A percentile compares a stretch with the other conserved stretches of the same genome.
Conservation (phyloP, 768 basidiomycete species). For the Termitomyces sp. region DNA sequence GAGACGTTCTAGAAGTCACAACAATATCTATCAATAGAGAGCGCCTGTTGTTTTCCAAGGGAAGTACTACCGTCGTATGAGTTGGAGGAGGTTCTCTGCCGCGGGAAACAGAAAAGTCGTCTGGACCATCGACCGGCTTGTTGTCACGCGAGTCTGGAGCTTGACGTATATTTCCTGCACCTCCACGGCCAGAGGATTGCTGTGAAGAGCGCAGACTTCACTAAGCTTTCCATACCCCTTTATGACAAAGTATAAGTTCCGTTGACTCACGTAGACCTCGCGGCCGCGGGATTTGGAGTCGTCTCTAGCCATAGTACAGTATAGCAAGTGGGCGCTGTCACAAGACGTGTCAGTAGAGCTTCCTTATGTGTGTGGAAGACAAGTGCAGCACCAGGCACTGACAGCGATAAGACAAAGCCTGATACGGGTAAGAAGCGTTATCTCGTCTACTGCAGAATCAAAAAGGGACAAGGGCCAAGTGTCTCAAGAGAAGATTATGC, state of each 20-base stretch:
- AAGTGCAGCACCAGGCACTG: slow-evolving; percentile 4
- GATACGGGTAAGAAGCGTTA: slow-evolving; percentile 1
- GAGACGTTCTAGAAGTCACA: slow-evolving; percentile 32
- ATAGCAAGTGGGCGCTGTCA: not conserved
- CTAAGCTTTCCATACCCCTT: not conserved
- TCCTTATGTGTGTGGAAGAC: not conserved
- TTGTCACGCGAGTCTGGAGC: slow-evolving; percentile 40
- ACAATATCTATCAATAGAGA: not conserved
- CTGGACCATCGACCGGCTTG: slow-evolving; percentile 37
- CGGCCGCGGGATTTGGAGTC: slow-evolving; percentile 57
- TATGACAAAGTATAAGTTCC: not conserved
- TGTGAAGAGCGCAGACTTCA: slow-evolving; percentile 13
- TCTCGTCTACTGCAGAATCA: not conserved
- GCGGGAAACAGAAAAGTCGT: slow-evolving; percentile 51
- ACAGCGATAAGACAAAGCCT: slow-evolving; percentile 4
- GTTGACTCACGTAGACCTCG: slow-evolving; percentile 45
- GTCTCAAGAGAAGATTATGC: not conserved
- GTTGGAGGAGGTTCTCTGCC: slow-evolving; percentile 50
- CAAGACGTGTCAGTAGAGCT: not conserved
- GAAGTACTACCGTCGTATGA: slow-evolving; percentile 28
- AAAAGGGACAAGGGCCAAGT: not conserved
- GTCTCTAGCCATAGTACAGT: slow-evolving; percentile 21
- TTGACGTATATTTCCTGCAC: slow-evolving; percentile 59
- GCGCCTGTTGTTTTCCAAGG: not conserved
- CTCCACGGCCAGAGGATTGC: slow-evolving; percentile 64